A percentile compares a stretch with the other conserved stretches of the same genome.
Evolutionary conservation across 108 stramenopile genomes (phyloP).

Genomic region (Cylindrotheca closterium): DNA sequence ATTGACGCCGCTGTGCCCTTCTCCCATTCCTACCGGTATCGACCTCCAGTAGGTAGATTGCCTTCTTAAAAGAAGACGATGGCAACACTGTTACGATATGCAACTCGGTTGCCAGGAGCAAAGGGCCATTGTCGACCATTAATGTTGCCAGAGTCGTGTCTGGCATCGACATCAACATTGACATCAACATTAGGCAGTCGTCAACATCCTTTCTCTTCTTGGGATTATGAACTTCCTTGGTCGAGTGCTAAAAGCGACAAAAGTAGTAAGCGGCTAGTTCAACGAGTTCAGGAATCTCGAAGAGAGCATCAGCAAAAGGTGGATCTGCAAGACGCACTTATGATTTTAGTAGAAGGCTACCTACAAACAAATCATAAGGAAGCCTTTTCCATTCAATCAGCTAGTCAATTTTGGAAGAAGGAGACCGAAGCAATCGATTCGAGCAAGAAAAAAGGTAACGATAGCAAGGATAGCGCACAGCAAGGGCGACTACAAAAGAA

Average conservation of each 20-base stretch:
- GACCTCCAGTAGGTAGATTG: too few species aligned
- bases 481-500: too few species aligned
- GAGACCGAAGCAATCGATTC: neutral
- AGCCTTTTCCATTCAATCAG: conserved; percentile 5
- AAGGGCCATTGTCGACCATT: too few species aligned
- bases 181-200: too few species aligned
- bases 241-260: neutral
- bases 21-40: too few species aligned
- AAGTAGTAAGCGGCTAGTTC: neutral
- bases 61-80: too few species aligned
- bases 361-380: conserved; percentile 1
- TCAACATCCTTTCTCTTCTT: too few species aligned
- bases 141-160: too few species aligned
- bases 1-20: too few species aligned
- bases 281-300: neutral
- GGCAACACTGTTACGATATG: too few species aligned
- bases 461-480: neutral
- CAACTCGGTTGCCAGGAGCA: too few species aligned
- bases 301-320: neutral
- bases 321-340: neutral
- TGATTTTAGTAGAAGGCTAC: neutral
- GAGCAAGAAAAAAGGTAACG: conserved; percentile 5
- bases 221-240: neutral
- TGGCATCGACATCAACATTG: too few species aligned
- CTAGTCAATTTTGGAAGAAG: conserved; percentile 4